Evolutionary conservation across 2,329 filamentous ascomycete species (phyloP).

Genomic region (Trichophyton simii): DNA sequence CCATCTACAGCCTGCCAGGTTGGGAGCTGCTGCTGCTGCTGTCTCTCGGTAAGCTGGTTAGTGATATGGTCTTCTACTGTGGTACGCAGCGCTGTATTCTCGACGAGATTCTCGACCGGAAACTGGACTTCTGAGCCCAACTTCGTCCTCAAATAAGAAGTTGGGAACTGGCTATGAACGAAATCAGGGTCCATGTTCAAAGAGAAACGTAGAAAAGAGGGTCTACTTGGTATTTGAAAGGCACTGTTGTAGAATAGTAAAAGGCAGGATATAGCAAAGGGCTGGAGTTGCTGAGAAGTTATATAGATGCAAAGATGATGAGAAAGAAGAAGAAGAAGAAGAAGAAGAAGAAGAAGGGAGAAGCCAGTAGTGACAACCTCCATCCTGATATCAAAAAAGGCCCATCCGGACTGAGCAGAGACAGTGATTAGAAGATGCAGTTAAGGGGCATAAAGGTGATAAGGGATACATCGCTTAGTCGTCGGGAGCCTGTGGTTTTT

Average conservation of each 20-base stretch:
- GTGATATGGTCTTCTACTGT: no score
- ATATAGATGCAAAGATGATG: neutral
- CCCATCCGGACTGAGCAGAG: neutral
- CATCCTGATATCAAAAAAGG: no score
- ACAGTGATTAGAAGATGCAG: neutral
- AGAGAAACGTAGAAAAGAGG: neutral
- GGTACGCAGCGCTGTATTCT: no score
- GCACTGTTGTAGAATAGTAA: neutral
- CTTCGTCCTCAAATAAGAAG: neutral
- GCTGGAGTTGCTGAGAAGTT: neutral
- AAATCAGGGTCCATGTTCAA: neutral
- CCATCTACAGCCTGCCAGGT: no score
- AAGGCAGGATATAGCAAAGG: neutral
- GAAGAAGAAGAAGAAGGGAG: neutral
- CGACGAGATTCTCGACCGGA: neutral
- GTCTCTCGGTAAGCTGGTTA: neutral
- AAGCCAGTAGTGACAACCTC: neutral
- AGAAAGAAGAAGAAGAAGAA: no score
- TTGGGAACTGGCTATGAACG: neutral
- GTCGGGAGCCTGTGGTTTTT: neutral
- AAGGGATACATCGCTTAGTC: neutral
- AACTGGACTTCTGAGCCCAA: neutral
- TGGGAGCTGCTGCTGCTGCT: neutral
- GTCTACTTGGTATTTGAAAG: neutral
- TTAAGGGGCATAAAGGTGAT: neutral